These are phyloP conservation scores for Vicia sativa DNA, from an alignment of 306 rosid genomes.

Conservation along the genomic window DNA sequence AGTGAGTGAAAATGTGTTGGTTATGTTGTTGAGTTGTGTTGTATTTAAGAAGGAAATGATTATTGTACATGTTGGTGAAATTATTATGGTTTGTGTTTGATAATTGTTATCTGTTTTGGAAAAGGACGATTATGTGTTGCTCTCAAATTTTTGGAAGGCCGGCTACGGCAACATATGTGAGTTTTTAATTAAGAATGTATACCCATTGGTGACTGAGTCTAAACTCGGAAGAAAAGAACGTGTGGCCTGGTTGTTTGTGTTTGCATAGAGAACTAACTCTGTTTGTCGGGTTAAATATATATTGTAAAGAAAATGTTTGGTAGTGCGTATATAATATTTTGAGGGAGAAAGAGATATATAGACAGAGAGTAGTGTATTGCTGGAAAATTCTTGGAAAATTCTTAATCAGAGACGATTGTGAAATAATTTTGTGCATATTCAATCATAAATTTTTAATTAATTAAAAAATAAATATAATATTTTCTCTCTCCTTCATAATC, in stretches of 20 bases:
- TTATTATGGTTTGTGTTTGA: conserved; percentile 28
- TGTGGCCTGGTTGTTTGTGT: background rate
- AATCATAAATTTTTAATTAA: too few relatives aligned
- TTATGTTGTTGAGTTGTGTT: background rate
- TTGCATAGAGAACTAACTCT: background rate
- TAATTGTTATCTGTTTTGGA: conserved; percentile 20
- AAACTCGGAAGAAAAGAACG: background rate
- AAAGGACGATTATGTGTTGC: conserved; percentile 20
- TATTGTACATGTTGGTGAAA: background rate
- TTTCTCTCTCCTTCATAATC: too few relatives aligned
- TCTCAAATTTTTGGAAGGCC: conserved; percentile 29
- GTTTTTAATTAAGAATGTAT: background rate
- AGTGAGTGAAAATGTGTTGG: conserved; percentile 4
- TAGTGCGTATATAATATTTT: too few relatives aligned
- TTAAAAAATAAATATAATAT: too few relatives aligned
- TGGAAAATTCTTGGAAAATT: too few relatives aligned
- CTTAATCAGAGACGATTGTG: too few relatives aligned
- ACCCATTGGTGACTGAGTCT: conserved; percentile 33
- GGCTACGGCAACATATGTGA: conserved; percentile 41
- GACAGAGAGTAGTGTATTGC: too few relatives aligned
- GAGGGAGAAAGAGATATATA: too few relatives aligned
- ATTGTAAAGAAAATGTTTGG: too few relatives aligned
- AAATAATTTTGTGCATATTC: too few relatives aligned
- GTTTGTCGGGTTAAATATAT: background rate
- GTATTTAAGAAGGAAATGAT: conserved; percentile 13